phyloP scores from a whole-genome alignment of 2,329 filamentous ascomycete genomes.

The Cytospora leucostoma region DNA sequence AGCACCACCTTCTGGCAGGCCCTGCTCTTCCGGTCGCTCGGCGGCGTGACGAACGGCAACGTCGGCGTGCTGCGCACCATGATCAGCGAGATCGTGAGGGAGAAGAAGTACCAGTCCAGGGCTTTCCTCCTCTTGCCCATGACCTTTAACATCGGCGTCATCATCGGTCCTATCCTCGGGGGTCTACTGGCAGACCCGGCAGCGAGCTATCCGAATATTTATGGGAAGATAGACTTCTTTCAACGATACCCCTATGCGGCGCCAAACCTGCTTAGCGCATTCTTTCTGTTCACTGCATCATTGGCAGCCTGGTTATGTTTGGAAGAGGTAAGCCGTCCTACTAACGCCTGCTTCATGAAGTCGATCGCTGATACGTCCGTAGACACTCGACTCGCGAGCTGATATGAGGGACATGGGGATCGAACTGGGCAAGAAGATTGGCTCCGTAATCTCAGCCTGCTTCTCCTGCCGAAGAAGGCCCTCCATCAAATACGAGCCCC shows the following conservation, averaged over 20 bases:
- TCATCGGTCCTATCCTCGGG: slow-evolving; percentile 57
- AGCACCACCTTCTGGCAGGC: slow-evolving; percentile 63
- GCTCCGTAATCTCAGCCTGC: slow-evolving; percentile 33
- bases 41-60: slow-evolving; percentile 72
- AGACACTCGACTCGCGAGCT: slow-evolving; percentile 50
- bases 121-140: slow-evolving; percentile 56
- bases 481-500: slow-evolving; percentile 37
- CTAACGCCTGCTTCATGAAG: too few relatives aligned
- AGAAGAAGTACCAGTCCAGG: slow-evolving; percentile 47
- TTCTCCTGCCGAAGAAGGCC: slow-evolving; percentile 26
- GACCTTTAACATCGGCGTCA: slow-evolving; percentile 71
- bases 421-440: slow-evolving; percentile 42
- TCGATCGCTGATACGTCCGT: slow-evolving; percentile 10
- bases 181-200: slow-evolving; percentile 50
- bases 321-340: slow-evolving; percentile 45
- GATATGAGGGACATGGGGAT: slow-evolving; percentile 47
- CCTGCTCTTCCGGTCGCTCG: slow-evolving; percentile 63
- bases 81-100: slow-evolving; percentile 47
- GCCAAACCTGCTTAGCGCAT: slow-evolving; percentile 55
- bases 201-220: slow-evolving; percentile 45
- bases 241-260: slow-evolving; percentile 53
- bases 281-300: slow-evolving; percentile 48
- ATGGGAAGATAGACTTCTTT: slow-evolving; percentile 51
- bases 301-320: slow-evolving; percentile 51
- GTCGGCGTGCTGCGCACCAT: slow-evolving; percentile 75